Evolutionary conservation across 116 monocot genomes (phyloP).

Genomic region (Posidonia oceanica): DNA sequence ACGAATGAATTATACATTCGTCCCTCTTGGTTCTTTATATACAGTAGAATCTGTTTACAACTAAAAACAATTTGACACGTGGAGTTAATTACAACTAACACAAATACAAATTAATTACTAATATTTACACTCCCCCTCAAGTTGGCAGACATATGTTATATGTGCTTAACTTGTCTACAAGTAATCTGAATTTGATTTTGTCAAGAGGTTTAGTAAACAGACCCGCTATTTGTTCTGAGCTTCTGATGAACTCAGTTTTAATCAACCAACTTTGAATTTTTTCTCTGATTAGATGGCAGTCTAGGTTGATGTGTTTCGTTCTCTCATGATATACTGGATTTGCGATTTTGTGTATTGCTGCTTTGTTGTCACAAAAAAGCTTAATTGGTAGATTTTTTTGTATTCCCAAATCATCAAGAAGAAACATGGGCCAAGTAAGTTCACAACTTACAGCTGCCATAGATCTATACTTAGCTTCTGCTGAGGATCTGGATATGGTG

Average conservation of each 20-base stretch:
- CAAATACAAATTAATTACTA: no score
- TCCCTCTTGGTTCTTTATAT: no score
- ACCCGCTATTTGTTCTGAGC: not conserved
- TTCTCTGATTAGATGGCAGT: constrained; percentile 2
- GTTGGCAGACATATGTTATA: not conserved
- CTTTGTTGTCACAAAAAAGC: not conserved
- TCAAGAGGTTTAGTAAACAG: not conserved
- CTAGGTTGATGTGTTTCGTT: not conserved
- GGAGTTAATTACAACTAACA: no score
- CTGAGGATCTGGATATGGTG: not conserved
- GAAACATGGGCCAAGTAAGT: not conserved
- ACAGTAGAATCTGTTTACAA: no score
- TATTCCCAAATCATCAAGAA: not conserved
- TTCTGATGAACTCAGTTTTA: not conserved
- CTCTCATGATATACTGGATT: not conserved
- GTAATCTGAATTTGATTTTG: not conserved
- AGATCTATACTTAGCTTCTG: not conserved
- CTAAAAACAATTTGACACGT: no score
- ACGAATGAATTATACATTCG: no score
- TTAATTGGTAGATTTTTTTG: no score
- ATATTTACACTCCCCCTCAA: not conserved
- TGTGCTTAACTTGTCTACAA: not conserved
- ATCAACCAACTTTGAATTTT: not conserved
- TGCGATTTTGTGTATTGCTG: not conserved
- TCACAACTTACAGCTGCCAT: not conserved